Conservation (phyloP, 2,329 filamentous ascomycete species). For the Myriangium duriaei region DNA sequence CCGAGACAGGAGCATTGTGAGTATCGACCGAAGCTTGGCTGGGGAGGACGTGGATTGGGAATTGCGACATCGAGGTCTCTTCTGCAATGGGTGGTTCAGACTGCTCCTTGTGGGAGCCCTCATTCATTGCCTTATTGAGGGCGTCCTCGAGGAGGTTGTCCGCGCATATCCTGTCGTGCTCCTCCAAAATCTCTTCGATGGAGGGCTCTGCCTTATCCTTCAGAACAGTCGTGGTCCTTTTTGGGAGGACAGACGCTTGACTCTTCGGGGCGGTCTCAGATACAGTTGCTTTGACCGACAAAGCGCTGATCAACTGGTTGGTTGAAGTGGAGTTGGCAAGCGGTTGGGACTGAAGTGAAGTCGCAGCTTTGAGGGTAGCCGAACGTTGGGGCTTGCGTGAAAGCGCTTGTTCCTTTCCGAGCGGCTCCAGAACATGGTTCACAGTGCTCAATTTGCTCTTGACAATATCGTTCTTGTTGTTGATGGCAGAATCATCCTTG, state of each 20-base stretch:
- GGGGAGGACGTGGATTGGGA: neutral
- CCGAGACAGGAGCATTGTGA: neutral
- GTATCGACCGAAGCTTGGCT: neutral
- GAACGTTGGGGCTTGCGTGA: slow-evolving; percentile 7
- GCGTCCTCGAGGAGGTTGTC: slow-evolving; percentile 1
- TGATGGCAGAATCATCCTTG: slow-evolving; percentile 46
- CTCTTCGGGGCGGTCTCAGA: slow-evolving; percentile 8
- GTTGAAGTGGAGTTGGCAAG: slow-evolving; percentile 26
- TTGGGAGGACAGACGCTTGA: slow-evolving; percentile 30
- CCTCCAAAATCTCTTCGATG: slow-evolving; percentile 19
- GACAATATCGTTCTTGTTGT: slow-evolving; percentile 33
- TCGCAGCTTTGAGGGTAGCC: slow-evolving; percentile 4
- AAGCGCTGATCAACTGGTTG: slow-evolving; percentile 5
- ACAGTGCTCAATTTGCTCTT: slow-evolving; percentile 18
- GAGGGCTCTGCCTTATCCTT: slow-evolving; percentile 32
- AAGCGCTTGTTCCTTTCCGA: slow-evolving; percentile 21
- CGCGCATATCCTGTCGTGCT: slow-evolving; percentile 6
- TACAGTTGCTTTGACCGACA: slow-evolving; percentile 8
- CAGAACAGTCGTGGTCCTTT: slow-evolving; percentile 43
- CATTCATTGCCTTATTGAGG: slow-evolving; percentile 2
- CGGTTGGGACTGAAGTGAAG: slow-evolving; percentile 39
- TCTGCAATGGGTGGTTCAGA: neutral
- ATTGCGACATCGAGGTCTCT: neutral
- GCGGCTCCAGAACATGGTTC: slow-evolving; percentile 24
- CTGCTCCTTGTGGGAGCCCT: slow-evolving; percentile 1